Percentiles rank a stretch among this genome's conserved stretches.
phyloP scores from a whole-genome alignment of 805 yeast species.

The Helenozyma baotianmanensis region DNA sequence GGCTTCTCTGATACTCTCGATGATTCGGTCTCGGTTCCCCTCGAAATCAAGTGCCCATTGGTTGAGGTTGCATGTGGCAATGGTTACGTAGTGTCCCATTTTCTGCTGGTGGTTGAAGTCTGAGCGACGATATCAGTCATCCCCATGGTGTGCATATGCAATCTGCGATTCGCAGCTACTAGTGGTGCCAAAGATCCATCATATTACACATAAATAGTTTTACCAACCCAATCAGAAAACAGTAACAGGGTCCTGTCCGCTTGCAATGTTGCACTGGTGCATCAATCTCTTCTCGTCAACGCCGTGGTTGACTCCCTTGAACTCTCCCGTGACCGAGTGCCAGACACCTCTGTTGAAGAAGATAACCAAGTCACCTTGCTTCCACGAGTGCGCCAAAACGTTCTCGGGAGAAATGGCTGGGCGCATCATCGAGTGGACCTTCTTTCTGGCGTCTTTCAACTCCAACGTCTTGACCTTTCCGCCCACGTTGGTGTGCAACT shows the following conservation, averaged over 20 bases:
- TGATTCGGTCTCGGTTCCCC: constrained; percentile 89
- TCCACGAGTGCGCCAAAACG: constrained; percentile 81
- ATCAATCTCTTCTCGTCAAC: constrained; percentile 75
- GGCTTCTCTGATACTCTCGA: constrained; percentile 75
- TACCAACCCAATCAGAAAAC: not conserved
- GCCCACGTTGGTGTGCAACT: constrained; percentile 54
- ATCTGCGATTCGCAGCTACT: not conserved
- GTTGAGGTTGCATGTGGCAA: constrained; percentile 91
- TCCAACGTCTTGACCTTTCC: constrained; percentile 44
- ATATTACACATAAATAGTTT: too few species aligned
- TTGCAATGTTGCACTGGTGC: constrained; percentile 93
- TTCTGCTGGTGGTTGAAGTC: not conserved
- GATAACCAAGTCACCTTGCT: constrained; percentile 76
- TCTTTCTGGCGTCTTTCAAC: constrained; percentile 69
- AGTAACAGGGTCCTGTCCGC: constrained; percentile 60
- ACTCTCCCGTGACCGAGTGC: constrained; percentile 90
- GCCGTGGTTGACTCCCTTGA: constrained; percentile 43
- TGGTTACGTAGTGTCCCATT: constrained; percentile 85
- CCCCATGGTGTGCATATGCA: not conserved
- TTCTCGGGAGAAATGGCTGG: constrained; percentile 75
- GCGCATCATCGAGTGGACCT: constrained; percentile 71
- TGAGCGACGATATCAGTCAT: not conserved
- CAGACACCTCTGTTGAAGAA: constrained; percentile 87
- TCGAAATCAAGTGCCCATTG: constrained; percentile 99
- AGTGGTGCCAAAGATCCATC: too few species aligned